phyloP scores from a whole-genome alignment of 169 alveolate genomes.

The Eimeria praecox region DNA sequence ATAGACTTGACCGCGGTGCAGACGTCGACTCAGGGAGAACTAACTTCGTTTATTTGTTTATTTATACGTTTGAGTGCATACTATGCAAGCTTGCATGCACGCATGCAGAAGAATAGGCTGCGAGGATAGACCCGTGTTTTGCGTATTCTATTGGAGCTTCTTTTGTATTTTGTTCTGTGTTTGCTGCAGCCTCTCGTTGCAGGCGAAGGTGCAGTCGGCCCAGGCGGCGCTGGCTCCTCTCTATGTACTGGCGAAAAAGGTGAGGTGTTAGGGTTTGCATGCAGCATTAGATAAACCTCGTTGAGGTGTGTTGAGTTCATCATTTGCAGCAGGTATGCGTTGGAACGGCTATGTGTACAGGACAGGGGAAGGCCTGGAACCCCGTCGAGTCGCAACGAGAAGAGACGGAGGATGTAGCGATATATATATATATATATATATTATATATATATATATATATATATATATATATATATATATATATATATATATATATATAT shows the following conservation, averaged over 20 bases:
- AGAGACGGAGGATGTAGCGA: conserved; percentile 30
- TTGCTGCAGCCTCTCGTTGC: conserved; percentile 69
- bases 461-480: no score
- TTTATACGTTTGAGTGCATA: no score
- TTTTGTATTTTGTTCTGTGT: not conserved
- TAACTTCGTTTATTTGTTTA: no score
- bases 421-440: not conserved
- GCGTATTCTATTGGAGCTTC: no score
- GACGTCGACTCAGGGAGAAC: no score
- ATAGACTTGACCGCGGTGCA: no score
- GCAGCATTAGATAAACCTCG: not conserved
- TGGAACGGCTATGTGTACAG: conserved; percentile 27
- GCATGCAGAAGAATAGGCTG: no score
- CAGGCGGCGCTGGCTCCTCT: conserved; percentile 79
- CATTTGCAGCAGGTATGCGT: not conserved
- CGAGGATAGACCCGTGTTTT: no score
- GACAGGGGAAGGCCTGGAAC: conserved; percentile 59
- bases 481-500: no score
- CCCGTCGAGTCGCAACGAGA: conserved; percentile 50
- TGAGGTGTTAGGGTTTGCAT: not conserved
- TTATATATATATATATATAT: not conserved
- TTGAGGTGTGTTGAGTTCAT: not conserved
- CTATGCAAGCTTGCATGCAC: no score
- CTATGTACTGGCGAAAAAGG: conserved; percentile 71
- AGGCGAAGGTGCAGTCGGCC: conserved; percentile 78